A percentile compares a stretch with the other conserved stretches of the same genome.
Evolutionary conservation across 2,329 filamentous ascomycete species (phyloP).

Genomic region (Xylariaceae sp.): DNA sequence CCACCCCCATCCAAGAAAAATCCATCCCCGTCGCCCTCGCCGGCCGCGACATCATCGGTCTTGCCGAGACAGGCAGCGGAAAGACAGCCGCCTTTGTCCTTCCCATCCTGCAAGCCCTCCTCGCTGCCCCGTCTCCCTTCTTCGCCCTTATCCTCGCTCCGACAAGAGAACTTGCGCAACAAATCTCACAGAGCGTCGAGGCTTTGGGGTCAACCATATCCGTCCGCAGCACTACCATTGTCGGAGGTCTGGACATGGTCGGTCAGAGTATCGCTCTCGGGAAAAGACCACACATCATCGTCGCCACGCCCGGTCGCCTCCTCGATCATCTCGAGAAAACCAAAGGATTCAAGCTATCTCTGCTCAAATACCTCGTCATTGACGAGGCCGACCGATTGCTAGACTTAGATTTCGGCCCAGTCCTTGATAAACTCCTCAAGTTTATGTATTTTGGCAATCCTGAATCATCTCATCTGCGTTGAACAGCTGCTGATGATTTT

Average conservation of each 20-base stretch:
- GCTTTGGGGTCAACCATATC: conserved; percentile 82
- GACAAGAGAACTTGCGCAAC: conserved; percentile 87
- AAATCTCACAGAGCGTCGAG: conserved; percentile 86
- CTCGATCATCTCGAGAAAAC: conserved; percentile 95
- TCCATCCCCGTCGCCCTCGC: conserved; percentile 77
- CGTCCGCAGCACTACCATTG: conserved; percentile 80
- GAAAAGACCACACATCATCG: conserved; percentile 89
- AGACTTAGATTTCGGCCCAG: conserved; percentile 90
- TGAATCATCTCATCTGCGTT: no score
- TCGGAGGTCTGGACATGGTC: conserved; percentile 95
- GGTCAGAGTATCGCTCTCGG: conserved; percentile 83
- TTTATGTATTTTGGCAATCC: conserved; percentile 40
- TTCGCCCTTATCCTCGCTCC: conserved; percentile 91
- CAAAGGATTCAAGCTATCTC: conserved; percentile 83
- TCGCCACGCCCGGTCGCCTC: conserved; percentile 84
- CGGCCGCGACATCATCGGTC: conserved; percentile 82
- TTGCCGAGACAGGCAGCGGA: conserved; percentile 92
- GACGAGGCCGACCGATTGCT: conserved; percentile 90
- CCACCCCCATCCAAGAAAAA: conserved; percentile 85
- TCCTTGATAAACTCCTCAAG: conserved; percentile 89
- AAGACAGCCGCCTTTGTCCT: conserved; percentile 95
- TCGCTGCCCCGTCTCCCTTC: conserved; percentile 79
- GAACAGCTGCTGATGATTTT: no score
- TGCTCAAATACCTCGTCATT: conserved; percentile 85
- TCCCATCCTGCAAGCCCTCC: conserved; percentile 84